Evolutionary conservation across 2,329 filamentous ascomycete genomes (phyloP), one percentile per base, ranked within the genome.

Genomic region (Mycogone perniciosa): DNA sequence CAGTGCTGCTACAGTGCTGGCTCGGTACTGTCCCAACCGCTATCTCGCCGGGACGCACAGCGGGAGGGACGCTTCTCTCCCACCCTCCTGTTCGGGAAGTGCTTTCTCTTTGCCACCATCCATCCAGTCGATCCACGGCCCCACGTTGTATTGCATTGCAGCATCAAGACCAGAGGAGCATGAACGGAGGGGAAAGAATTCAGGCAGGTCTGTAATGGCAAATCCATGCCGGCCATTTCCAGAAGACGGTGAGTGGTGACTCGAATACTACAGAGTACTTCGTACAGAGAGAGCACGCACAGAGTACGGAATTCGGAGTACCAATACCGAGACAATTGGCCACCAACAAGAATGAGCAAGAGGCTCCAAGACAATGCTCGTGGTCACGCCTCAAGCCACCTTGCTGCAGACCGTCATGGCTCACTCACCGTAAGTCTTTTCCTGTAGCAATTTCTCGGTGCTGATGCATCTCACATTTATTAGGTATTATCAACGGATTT

Each of bases 71-170:
- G 31, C 8, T 27, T 26, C 29, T 31, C 30, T 30, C 40, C 29
- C 38, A 48, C 39, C 38, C 20, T 42, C 46, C 46, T 41, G 20
- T 34, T 41, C 30, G 48, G 47, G 47, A 50, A 37, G 35, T 46
- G 48, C 35, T 33, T 40, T 40, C 34, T 29, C 34, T 42, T 31
- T 42, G 39, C 40, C 26, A 27, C 48, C 33, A 50, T 50, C 46
- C 50, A 44, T 49, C 46, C 50, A 45, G 35, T 42, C 41, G 46
- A 31, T 45, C 41, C 31, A 45, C 11, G 38, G 44, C 46, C 50
- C 50, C 50, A 43, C 50, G 48, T 50, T 20, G 40, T 42, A 42
- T 42, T 51, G 41, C 42, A 48, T 46, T 46, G 48, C 48, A 46
- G 31, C 35, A 50, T 40, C 39, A 30, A 44, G 31, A 45, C n/a